Evolutionary conservation across 768 basidiomycete species (phyloP).

Genomic region (Suillus subalutaceus): DNA sequence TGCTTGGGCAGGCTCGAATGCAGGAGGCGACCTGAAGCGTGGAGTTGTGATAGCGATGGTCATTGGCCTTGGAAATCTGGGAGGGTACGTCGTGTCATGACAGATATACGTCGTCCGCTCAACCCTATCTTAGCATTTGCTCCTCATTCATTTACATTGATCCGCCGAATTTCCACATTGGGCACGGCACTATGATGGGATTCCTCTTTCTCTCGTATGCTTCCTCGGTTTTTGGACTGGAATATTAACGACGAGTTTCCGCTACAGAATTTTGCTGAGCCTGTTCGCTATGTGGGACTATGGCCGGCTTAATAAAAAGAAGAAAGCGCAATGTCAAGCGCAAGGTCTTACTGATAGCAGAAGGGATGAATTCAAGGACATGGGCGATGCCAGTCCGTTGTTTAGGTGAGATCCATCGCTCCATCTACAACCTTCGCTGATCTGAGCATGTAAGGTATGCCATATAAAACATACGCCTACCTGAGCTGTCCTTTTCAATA

Average conservation of each 20-base stretch:
- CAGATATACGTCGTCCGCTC: constrained; percentile 28
- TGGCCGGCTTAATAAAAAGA: constrained; percentile 50
- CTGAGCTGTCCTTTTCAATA: neutral
- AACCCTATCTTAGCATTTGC: constrained; percentile 33
- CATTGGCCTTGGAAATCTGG: constrained; percentile 57
- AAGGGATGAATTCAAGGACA: constrained; percentile 44
- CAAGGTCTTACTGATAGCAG: constrained; percentile 45
- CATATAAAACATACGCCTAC: constrained; percentile 14
- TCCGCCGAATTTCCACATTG: constrained; percentile 39
- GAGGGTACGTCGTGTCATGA: constrained; percentile 42
- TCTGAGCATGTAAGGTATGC: constrained; percentile 3
- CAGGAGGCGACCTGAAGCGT: constrained; percentile 57
- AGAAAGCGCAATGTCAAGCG: constrained; percentile 45
- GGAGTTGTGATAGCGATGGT: constrained; percentile 57
- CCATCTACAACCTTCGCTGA: neutral
- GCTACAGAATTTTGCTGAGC: constrained; percentile 43
- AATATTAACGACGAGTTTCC: constrained; percentile 34
- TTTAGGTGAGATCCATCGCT: constrained; percentile 41
- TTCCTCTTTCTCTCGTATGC: constrained; percentile 34
- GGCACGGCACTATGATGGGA: constrained; percentile 41
- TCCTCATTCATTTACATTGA: constrained; percentile 46
- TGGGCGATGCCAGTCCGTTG: constrained; percentile 59
- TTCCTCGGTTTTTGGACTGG: constrained; percentile 6
- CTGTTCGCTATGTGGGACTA: constrained; percentile 53
- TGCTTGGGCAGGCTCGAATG: constrained; percentile 59